phyloP scores from a whole-genome alignment of 2,329 filamentous ascomycete species.

The Colletotrichum lini region DNA sequence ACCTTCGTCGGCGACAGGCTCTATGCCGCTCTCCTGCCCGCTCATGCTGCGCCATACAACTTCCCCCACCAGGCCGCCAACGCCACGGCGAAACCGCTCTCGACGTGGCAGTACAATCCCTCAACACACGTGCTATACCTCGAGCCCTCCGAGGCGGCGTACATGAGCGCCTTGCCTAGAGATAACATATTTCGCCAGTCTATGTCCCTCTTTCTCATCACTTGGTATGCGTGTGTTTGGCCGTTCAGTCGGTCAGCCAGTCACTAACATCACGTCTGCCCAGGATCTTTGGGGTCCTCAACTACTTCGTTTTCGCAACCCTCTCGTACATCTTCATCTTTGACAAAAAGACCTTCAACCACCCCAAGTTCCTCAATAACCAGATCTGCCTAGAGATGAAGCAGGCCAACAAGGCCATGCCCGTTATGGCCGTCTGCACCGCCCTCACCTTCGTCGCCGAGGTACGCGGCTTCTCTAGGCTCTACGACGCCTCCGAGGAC shows the following conservation, averaged over 20 bases:
- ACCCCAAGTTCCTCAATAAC: conserved; percentile 96
- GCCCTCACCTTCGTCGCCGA: conserved; percentile 86
- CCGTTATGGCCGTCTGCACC: conserved; percentile 86
- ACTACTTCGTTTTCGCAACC: conserved; percentile 88
- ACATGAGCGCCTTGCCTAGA: conserved; percentile 81
- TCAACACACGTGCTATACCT: conserved; percentile 79
- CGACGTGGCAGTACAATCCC: conserved; percentile 78
- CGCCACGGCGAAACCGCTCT: conserved; percentile 70
- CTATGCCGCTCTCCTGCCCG: conserved; percentile 81
- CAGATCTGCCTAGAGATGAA: conserved; percentile 89
- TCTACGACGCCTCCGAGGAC: conserved; percentile 85
- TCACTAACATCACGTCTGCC: conserved; percentile 11
- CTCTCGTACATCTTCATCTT: conserved; percentile 92
- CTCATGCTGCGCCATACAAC: conserved; percentile 67
- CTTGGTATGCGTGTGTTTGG: conserved; percentile 75
- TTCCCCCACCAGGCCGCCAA: conserved; percentile 65
- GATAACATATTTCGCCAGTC: conserved; percentile 84
- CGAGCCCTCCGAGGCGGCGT: conserved; percentile 81
- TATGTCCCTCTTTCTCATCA: conserved; percentile 84
- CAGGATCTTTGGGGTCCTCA: conserved; percentile 86
- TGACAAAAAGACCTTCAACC: conserved; percentile 89
- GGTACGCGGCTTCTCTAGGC: conserved; percentile 86
- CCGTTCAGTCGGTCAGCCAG: conserved; percentile 4
- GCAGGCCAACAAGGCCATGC: conserved; percentile 83
- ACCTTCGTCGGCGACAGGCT: conserved; percentile 84